phyloP scores from a whole-genome alignment of 2,329 filamentous ascomycete species.

The Mollisia scopiformis region DNA sequence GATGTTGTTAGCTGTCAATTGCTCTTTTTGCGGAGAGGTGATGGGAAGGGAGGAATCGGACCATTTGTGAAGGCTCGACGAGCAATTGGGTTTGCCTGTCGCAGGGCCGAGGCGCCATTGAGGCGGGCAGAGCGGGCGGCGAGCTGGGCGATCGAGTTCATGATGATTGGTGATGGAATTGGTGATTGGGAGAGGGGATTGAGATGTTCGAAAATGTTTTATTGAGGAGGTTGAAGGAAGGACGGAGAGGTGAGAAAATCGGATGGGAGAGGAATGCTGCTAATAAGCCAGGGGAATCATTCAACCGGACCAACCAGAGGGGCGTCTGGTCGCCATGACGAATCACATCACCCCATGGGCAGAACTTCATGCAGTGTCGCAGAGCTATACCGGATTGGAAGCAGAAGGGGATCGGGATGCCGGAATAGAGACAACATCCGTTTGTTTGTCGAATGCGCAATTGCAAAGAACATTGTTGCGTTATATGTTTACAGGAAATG shows the following conservation, averaged over 20 bases:
- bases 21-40: constrained; percentile 11
- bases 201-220: constrained; percentile 9
- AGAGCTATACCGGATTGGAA: constrained; percentile 45
- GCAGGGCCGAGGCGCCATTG: constrained; percentile 28
- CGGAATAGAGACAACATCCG: constrained; percentile 59
- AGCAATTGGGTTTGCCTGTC: constrained; percentile 29
- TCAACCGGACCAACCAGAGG: constrained; percentile 2
- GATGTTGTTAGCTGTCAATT: constrained; percentile 23
- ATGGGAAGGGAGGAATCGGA: constrained; percentile 23
- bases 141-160: constrained; percentile 31
- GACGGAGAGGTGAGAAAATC: background rate
- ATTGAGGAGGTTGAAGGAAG: background rate
- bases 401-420: too few species aligned
- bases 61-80: constrained; percentile 33
- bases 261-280: background rate
- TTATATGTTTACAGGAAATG: background rate
- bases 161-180: constrained; percentile 30
- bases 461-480: background rate
- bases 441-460: constrained; percentile 44
- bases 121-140: constrained; percentile 28
- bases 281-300: constrained; percentile 1
- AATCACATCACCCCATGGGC: background rate
- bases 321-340: background rate
- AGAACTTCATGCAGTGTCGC: background rate
- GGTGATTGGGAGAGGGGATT: constrained; percentile 19